Conservation (phyloP, 257 asterid species). For the Solanum rostratum region DNA sequence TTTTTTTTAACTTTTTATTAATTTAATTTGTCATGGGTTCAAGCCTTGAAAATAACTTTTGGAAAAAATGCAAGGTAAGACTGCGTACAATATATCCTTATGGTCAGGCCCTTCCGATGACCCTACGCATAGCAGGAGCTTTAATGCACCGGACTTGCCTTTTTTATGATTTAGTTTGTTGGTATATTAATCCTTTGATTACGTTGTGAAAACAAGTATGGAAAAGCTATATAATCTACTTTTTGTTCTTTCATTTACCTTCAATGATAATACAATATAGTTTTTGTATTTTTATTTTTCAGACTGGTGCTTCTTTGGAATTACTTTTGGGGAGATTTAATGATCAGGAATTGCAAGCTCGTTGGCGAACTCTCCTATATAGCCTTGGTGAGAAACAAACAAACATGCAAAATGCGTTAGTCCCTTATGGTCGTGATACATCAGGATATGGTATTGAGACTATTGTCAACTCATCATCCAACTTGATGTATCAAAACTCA, state of each 20-base stretch:
- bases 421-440: background rate
- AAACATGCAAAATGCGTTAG: background rate
- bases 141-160: too few relatives aligned
- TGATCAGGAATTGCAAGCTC: background rate
- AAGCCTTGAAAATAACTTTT: too few relatives aligned
- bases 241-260: too few relatives aligned
- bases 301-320: background rate
- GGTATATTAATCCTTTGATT: background rate
- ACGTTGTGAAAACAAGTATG: too few relatives aligned
- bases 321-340: background rate
- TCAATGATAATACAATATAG: too few relatives aligned
- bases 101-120: too few relatives aligned
- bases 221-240: too few relatives aligned
- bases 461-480: constrained; percentile 3
- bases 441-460: background rate
- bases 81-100: too few relatives aligned
- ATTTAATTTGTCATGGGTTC: too few relatives aligned
- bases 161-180: background rate
- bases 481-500: constrained; percentile 9
- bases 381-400: constrained; percentile 6
- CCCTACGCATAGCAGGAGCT: too few relatives aligned
- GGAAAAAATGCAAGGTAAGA: too few relatives aligned
- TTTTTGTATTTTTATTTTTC: background rate
- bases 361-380: background rate
- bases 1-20: background rate